Evolutionary conservation across 1,284 basidiomycete genomes (phyloP), one percentile per base, ranked within the genome.

Genomic region (Rugosomyces carneus): DNA sequence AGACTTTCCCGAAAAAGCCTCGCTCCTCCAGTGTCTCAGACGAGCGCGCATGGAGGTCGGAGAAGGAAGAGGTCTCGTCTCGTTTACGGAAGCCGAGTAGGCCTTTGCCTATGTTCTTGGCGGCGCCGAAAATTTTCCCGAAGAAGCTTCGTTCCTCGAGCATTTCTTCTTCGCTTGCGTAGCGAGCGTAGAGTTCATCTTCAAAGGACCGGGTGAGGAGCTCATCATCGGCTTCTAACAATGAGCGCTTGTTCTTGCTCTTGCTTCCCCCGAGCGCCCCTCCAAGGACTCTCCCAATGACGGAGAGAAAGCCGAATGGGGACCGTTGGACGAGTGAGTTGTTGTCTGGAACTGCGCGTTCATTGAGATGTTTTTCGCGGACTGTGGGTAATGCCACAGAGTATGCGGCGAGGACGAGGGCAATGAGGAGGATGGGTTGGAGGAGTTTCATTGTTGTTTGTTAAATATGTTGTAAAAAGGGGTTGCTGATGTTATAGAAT

Each of bases 391-490:
- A 46, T 15, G 48, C 43, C 9, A 32, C 19, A 1, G 46, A 42
- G 15, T 41, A 34, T n/a, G 46, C 21, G 10, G 40, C 41, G 15
- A 53, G 26, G 20, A 37, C 45, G 29, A 48, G 23, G 24, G 41
- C 42, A 4, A 16, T 29, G 18, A 50, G 39, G 11, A 40, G 27
- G 37, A 48, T 29, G 23, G 43, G 37, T 41, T 15, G 41, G 16
- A 37, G 43, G 31, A 50, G 41, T 39, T 37, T 48, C 51, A 53
- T 50, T 13, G 23, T 41, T 19, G 21, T 20, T 50, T 13, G 19
- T 41, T 19, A 21, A 15, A 9, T 13, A 21, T 32, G 37, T 18
- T 37, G 21, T 21, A 24, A 19, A 32, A 40, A 18, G 42, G 21
- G 35, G 21, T 2, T 37, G 4, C 21, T 35, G 44, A 18, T 37